Base-by-base conservation (phyloP, 1,284 basidiomycete genomes). In the Schizophyllum commune region DNA sequence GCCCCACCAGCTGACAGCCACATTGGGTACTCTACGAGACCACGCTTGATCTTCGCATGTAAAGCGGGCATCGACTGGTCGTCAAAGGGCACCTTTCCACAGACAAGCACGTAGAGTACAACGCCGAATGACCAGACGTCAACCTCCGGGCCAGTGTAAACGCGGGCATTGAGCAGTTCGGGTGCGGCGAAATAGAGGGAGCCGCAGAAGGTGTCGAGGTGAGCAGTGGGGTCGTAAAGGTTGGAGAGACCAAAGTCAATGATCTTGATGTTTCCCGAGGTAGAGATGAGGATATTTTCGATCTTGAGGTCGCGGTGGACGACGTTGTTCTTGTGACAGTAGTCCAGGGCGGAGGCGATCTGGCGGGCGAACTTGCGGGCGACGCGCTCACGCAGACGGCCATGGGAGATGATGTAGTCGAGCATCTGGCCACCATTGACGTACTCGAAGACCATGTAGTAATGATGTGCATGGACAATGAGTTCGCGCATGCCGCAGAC, bases 91-190 rank as follows among this genome's bases (percentile, higher is more conserved):
- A 99, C 96, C 76, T 97, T 98, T 59, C 96, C 97, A 72, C 96
- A 98, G 0, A 99, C 95, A 56, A 99, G 82, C 13, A 98, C 96
- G 70, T 98, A 99, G 9, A 99, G 83, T 7, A 99, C 96, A 63
- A 99, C 96, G 5, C 97, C 96, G 67, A 98, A 98, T 70, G 93
- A 96, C 96, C 97, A 99, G 0, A 98, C 90, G 70, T 99, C 97
- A 61, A 99, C 96, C 73, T 99, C 96, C 9, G 96, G 96, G 0
- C 96, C 96, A 0, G 93, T 95, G 73, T 99, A 99, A 21, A 94
- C 88, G 72, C 94, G 94, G 47, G 96, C 96, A 70, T 98, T 98
- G 60, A 99, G 84, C 32, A 99, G 79, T 73, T 99, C 96, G 3
- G 96, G 97, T 0, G 96, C 96, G 52, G 96, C 96, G 77, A 99